A percentile compares a stretch with the other conserved stretches of the same genome.
Evolutionary conservation across 495 filamentous ascomycete genomes (phyloP).

Genomic region (Penicillium turbatum): DNA sequence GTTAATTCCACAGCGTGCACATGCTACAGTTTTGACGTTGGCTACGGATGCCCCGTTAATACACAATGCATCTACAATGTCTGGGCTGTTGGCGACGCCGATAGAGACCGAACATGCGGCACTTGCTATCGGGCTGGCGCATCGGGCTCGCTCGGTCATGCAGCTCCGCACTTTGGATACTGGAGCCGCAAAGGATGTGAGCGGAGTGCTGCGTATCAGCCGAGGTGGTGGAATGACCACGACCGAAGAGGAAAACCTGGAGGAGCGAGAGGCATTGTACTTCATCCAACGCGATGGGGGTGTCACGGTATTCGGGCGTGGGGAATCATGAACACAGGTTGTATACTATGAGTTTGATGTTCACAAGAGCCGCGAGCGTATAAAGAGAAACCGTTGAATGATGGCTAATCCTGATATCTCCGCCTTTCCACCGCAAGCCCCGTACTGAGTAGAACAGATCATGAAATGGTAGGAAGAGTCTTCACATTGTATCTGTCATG

Average conservation of each 20-base stretch:
- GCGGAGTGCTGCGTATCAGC: slow-evolving; percentile 78
- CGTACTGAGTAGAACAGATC: slow-evolving; percentile 30
- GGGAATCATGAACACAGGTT: slow-evolving; percentile 37
- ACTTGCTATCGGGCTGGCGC: slow-evolving; percentile 65
- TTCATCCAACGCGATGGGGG: slow-evolving; percentile 72
- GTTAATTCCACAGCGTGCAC: slow-evolving; percentile 33
- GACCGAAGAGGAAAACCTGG: slow-evolving; percentile 29
- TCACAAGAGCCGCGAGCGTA: background rate
- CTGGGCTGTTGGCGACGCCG: slow-evolving; percentile 48
- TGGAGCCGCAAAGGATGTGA: slow-evolving; percentile 83
- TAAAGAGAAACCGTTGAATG: background rate
- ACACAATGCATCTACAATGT: slow-evolving; percentile 36
- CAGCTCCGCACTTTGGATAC: slow-evolving; percentile 74
- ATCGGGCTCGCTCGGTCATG: slow-evolving; percentile 65
- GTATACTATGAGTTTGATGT: slow-evolving; percentile 14
- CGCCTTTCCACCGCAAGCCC: background rate
- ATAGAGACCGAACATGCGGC: slow-evolving; percentile 62
- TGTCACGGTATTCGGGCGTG: slow-evolving; percentile 75
- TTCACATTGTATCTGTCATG: slow-evolving; percentile 42
- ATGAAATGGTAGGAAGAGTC: slow-evolving; percentile 33
- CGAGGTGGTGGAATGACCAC: slow-evolving; percentile 47
- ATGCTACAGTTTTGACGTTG: slow-evolving; percentile 62
- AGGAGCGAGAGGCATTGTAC: slow-evolving; percentile 76
- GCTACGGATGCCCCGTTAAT: slow-evolving; percentile 68
- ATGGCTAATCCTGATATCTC: background rate